Percentiles rank a stretch among this genome's conserved stretches.
phyloP scores from a whole-genome alignment of 805 yeast genomes.

The Ogataea pignaliae region DNA sequence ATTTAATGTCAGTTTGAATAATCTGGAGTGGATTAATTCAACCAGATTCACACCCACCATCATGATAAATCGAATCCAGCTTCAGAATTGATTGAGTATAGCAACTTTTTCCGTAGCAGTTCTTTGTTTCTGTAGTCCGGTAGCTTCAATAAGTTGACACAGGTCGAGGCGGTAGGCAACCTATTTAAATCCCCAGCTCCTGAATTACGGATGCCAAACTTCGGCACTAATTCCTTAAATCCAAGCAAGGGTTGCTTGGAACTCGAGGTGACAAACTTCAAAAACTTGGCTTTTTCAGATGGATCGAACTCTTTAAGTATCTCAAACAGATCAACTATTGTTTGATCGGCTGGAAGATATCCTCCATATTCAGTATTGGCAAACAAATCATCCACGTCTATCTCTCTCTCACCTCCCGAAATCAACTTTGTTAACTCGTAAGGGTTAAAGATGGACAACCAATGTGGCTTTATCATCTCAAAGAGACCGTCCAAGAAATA shows the following conservation, averaged over 20 bases:
- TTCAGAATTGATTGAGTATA: conserved; percentile 75
- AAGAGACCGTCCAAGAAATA: conserved; percentile 68
- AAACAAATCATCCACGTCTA: conserved; percentile 68
- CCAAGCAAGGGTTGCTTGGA: conserved; percentile 91
- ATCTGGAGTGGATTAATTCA: too few relatives aligned
- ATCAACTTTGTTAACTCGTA: conserved; percentile 79
- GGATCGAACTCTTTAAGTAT: conserved; percentile 63
- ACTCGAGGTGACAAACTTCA: conserved; percentile 89
- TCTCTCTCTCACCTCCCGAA: conserved; percentile 68
- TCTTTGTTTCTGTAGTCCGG: conserved; percentile 74
- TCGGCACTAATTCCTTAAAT: conserved; percentile 67
- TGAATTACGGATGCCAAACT: conserved; percentile 72
- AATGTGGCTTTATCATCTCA: conserved; percentile 60
- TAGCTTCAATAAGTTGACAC: conserved; percentile 79
- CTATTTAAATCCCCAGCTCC: conserved; percentile 47
- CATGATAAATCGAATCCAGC: conserved; percentile 84
- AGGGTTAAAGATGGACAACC: conserved; percentile 86
- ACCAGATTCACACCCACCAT: too few relatives aligned
- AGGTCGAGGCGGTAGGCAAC: conserved; percentile 90
- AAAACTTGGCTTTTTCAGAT: conserved; percentile 57
- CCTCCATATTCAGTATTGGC: conserved; percentile 65
- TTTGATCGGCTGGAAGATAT: conserved; percentile 47
- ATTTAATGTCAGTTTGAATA: too few relatives aligned
- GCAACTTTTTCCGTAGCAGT: conserved; percentile 53
- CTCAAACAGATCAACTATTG: conserved; percentile 68